These are phyloP conservation scores for Penicillium simplicissimum DNA, from an alignment of 495 filamentous ascomycete genomes.

Conservation along the genomic window DNA sequence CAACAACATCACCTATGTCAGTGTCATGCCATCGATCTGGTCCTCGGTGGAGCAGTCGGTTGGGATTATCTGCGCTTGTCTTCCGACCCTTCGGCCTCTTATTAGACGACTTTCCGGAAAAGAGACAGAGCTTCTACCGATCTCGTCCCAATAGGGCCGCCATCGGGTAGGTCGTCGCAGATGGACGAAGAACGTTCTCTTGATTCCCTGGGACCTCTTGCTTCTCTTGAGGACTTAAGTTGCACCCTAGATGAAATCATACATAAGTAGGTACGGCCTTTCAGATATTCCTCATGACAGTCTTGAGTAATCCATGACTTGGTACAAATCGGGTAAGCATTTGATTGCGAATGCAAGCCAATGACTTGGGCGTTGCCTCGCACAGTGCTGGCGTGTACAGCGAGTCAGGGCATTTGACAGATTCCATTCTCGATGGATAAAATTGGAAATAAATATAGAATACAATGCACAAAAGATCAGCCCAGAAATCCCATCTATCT, in stretches of 20 bases:
- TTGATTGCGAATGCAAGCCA: no score
- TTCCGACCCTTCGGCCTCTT: conserved; percentile 43
- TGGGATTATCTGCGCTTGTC: conserved; percentile 52
- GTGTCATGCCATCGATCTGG: conserved; percentile 43
- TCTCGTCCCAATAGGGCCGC: neutral
- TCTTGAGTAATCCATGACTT: no score
- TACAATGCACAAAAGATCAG: conserved; percentile 40
- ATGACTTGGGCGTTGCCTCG: neutral
- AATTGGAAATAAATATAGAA: conserved; percentile 32
- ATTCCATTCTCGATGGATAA: conserved; percentile 3
- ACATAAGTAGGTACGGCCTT: no score
- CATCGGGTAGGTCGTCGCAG: neutral
- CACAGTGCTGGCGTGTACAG: neutral
- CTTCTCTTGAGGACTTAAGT: neutral
- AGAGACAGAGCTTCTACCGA: neutral
- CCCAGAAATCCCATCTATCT: conserved; percentile 38
- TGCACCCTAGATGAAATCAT: no score
- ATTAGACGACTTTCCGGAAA: conserved; percentile 13
- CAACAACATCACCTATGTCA: conserved; percentile 21
- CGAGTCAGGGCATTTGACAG: neutral
- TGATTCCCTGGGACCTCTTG: neutral
- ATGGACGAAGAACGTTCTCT: conserved; percentile 15
- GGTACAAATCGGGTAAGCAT: no score
- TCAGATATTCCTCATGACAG: no score
- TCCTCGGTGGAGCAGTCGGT: conserved; percentile 53